Evolutionary conservation across 1,139 yeast genomes (phyloP), one percentile per base, ranked within the genome.

Genomic region (Hyphopichia buzzinii): DNA sequence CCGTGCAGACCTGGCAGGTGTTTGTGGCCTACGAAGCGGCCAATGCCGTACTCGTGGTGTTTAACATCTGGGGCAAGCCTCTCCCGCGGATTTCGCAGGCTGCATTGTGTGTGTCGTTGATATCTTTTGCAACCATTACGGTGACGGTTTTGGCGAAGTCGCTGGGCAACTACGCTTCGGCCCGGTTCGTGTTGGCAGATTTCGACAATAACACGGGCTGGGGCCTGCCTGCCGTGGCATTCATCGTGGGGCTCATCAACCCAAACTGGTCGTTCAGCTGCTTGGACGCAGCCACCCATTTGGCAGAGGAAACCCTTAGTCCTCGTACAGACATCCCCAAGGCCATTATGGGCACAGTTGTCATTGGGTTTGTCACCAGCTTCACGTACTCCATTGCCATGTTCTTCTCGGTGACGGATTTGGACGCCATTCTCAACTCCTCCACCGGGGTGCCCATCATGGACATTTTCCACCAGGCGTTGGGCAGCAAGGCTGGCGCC

Each of bases 141-240:
- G 62, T 80, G 34, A 72, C 81, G 1, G 81, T 80, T 5, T 60
- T 80, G 45, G 73, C 77, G 13, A 61, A 69, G 35, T 33, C 45
- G 3, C 36, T 44, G 4, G 84, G 83, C 16, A 55, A 76, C 40
- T 81, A 67, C 57, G 27, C 27, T 5, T 57, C 63, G 22, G 73
- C 87, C 2, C 52, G 65, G 35, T 82, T 80, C 54, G 88, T 81
- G 10, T 82, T 83, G 54, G 74, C 68, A 8, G 68, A 76, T 11
- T 81, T 79, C 43, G 66, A 71, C 39, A 82, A 83, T 55, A 73
- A 68, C 36, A 81, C 88, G 16, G 88, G 88, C 29, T 82, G 86
- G 86, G 54, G 64, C 14, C 67, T 71, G 13, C 52, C 75, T 16
- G 84, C 72, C 4, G 73, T 80, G 44, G 85, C 85, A 1, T 80